These are phyloP conservation scores for Pittosporum tobira DNA, from an alignment of 129 eudicot genomes.

Conservation along the genomic window DNA sequence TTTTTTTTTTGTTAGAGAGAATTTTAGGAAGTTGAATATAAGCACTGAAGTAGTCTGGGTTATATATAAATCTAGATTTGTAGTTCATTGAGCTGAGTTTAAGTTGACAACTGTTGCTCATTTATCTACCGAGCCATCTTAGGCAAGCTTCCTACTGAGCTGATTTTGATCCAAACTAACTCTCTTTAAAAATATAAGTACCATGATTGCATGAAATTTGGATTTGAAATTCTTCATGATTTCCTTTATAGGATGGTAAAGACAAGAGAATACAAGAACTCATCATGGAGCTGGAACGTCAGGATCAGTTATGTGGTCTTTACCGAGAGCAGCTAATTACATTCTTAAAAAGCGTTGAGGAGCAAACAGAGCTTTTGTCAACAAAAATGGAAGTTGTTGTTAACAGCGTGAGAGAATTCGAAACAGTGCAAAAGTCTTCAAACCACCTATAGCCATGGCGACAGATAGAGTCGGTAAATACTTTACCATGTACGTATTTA, in stretches of 20 bases:
- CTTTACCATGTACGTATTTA: background rate
- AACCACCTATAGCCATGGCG: background rate
- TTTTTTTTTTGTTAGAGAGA: too few relatives aligned
- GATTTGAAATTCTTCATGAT: background rate
- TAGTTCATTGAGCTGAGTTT: too few relatives aligned
- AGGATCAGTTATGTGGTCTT: constrained; percentile 42
- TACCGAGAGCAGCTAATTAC: constrained; percentile 32
- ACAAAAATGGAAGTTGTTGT: constrained; percentile 39
- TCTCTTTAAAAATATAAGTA: too few relatives aligned
- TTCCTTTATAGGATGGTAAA: constrained; percentile 35
- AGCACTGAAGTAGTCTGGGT: too few relatives aligned
- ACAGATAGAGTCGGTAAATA: constrained; percentile 8
- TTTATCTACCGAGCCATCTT: too few relatives aligned
- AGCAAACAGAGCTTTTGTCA: constrained; percentile 33
- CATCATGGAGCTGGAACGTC: constrained; percentile 39
- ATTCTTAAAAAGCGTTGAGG: constrained; percentile 37
- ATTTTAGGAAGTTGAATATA: too few relatives aligned
- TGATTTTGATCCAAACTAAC: too few relatives aligned
- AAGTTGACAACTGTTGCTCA: too few relatives aligned
- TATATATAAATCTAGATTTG: too few relatives aligned
- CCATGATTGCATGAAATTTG: background rate
- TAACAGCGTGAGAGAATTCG: constrained; percentile 38
- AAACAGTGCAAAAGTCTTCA: constrained; percentile 21
- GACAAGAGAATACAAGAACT: constrained; percentile 50
- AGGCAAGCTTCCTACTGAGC: too few relatives aligned